Percentiles rank a stretch among this genome's conserved stretches.
Evolutionary conservation across 208 protist genomes (phyloP).

Genomic region (Crithidia acanthocephali): DNA sequence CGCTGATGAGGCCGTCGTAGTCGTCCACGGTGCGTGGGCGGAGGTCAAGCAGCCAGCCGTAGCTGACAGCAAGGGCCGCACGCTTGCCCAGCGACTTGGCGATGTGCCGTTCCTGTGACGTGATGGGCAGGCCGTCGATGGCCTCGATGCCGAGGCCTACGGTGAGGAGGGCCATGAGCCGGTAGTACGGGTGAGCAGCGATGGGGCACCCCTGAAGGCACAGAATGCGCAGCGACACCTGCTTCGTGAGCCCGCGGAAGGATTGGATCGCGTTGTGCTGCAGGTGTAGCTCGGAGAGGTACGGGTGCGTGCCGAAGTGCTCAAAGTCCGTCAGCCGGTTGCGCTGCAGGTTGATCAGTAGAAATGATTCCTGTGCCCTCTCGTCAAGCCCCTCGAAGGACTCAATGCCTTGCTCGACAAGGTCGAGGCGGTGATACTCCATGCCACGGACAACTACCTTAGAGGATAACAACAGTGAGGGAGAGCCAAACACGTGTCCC

Average conservation of each 20-base stretch:
- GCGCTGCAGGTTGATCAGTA: slow-evolving; percentile 61
- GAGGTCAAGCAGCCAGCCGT: slow-evolving; percentile 76
- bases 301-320: slow-evolving; percentile 78
- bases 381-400: slow-evolving; percentile 55
- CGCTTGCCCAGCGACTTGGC: slow-evolving; percentile 42
- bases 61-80: slow-evolving; percentile 76
- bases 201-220: slow-evolving; percentile 72
- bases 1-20: slow-evolving; percentile 53
- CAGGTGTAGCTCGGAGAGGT: slow-evolving; percentile 59
- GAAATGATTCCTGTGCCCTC: slow-evolving; percentile 47
- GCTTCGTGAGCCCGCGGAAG: slow-evolving; percentile 73
- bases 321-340: slow-evolving; percentile 68
- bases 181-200: slow-evolving; percentile 69
- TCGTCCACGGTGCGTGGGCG: slow-evolving; percentile 39
- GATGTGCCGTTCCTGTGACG: slow-evolving; percentile 48
- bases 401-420: slow-evolving; percentile 47
- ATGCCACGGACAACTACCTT: slow-evolving; percentile 19
- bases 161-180: slow-evolving; percentile 73
- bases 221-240: slow-evolving; percentile 56
- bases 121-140: slow-evolving; percentile 64
- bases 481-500: background rate
- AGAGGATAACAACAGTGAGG: no score
- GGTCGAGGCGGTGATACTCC: slow-evolving; percentile 54
- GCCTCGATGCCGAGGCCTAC: slow-evolving; percentile 66
- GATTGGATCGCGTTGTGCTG: slow-evolving; percentile 59